Percentiles rank a stretch among this genome's conserved stretches.
These are phyloP conservation scores for Myriosclerotinia duriaeana DNA, from an alignment of 2,329 filamentous ascomycete genomes.

Conservation along the genomic window DNA sequence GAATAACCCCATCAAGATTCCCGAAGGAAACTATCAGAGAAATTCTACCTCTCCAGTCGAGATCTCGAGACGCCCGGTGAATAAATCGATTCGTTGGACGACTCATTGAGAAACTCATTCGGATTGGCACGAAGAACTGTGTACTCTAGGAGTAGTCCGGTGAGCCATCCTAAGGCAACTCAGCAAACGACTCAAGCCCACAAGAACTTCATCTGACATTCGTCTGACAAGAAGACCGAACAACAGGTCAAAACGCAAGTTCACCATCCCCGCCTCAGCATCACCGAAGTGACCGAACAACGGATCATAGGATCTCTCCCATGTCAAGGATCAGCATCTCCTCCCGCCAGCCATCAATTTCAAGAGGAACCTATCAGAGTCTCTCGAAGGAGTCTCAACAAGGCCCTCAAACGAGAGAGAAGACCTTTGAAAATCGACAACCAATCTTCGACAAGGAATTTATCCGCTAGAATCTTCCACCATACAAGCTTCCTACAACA, in stretches of 20 bases:
- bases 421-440: background rate
- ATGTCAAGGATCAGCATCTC: background rate
- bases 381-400: slow-evolving; percentile 15
- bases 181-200: background rate
- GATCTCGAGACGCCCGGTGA: slow-evolving; percentile 1
- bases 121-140: slow-evolving; percentile 8
- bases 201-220: slow-evolving; percentile 13
- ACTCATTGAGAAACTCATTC: slow-evolving; percentile 6
- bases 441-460: slow-evolving; percentile 12
- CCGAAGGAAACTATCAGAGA: slow-evolving; percentile 7
- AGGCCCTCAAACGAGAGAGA: slow-evolving; percentile 5
- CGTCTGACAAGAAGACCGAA: slow-evolving; percentile 8
- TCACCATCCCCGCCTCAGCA: slow-evolving; percentile 20
- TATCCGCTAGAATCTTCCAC: slow-evolving; percentile 18
- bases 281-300: slow-evolving; percentile 19
- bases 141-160: background rate
- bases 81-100: background rate
- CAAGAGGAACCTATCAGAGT: slow-evolving; percentile 15
- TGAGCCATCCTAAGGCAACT: slow-evolving; percentile 1
- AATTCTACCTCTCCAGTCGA: slow-evolving; percentile 3
- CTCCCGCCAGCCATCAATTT: background rate
- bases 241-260: slow-evolving; percentile 21
- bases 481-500: slow-evolving; percentile 2
- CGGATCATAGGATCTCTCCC: slow-evolving; percentile 19
- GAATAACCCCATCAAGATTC: slow-evolving; percentile 5